These are phyloP conservation scores for Wickerhamomyces kurtzmanii DNA, from an alignment of 805 yeast species.

Conservation along the genomic window DNA sequence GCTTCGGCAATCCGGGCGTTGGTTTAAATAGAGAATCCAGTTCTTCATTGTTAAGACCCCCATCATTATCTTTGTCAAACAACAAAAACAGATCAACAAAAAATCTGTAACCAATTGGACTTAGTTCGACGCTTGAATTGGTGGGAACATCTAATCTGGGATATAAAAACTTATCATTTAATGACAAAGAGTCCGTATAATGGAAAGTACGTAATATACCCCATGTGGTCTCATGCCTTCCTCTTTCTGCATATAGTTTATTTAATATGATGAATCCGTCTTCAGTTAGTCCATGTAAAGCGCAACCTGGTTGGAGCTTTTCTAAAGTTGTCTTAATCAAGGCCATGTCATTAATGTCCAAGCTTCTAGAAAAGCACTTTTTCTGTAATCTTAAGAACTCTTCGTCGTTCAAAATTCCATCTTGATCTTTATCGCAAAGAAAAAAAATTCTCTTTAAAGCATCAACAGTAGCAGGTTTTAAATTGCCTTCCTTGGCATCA, in stretches of 20 bases:
- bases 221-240: constrained; percentile 97
- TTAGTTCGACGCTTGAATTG: constrained; percentile 76
- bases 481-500: constrained; percentile 79
- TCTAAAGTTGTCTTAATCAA: constrained; percentile 29
- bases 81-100: constrained; percentile 81
- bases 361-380: constrained; percentile 59
- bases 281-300: constrained; percentile 48
- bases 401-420: constrained; percentile 62
- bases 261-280: constrained; percentile 74
- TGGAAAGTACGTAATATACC: constrained; percentile 82
- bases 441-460: constrained; percentile 80
- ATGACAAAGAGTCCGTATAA: constrained; percentile 85
- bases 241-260: constrained; percentile 78
- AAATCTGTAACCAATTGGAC: constrained; percentile 88
- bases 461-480: constrained; percentile 66
- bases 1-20: constrained; percentile 85
- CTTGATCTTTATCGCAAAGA: constrained; percentile 84
- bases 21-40: constrained; percentile 64
- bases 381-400: constrained; percentile 66
- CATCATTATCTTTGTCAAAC: constrained; percentile 94
- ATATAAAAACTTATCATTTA: constrained; percentile 67
- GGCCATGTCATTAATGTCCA: constrained; percentile 40
- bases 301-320: constrained; percentile 19
- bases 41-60: constrained; percentile 78
- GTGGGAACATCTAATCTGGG: constrained; percentile 72